Evolutionary conservation across 148 eudicot genomes (phyloP).

Genomic region (Pouteria glomerata): DNA sequence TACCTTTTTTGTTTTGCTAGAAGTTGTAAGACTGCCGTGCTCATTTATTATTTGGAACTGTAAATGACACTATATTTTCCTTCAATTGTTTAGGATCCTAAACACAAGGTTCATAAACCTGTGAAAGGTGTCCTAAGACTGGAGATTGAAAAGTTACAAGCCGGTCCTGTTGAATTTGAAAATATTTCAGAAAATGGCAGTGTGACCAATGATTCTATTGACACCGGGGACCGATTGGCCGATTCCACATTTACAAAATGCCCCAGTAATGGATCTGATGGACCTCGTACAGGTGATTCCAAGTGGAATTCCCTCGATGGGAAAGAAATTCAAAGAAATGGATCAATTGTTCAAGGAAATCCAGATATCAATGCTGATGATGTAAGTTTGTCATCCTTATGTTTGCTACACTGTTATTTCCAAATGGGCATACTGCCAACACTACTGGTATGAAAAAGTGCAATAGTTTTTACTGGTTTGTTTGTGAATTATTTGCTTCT

Average conservation of each 20-base stretch:
- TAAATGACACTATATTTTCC: neutral
- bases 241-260: slow-evolving; percentile 44
- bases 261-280: slow-evolving; percentile 48
- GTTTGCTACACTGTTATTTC: slow-evolving; percentile 2
- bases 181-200: slow-evolving; percentile 70
- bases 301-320: slow-evolving; percentile 36
- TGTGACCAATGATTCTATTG: slow-evolving; percentile 46
- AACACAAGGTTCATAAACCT: slow-evolving; percentile 94
- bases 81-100: slow-evolving; percentile 66
- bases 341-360: slow-evolving; percentile 44
- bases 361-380: slow-evolving; percentile 43
- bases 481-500: neutral
- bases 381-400: slow-evolving; percentile 44
- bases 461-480: neutral
- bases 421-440: neutral
- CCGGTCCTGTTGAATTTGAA: slow-evolving; percentile 65
- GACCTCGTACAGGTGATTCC: slow-evolving; percentile 32
- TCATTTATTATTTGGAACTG: neutral
- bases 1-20: neutral
- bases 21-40: neutral
- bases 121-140: slow-evolving; percentile 85
- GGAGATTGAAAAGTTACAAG: slow-evolving; percentile 95
- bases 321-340: slow-evolving; percentile 56
- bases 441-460: neutral
- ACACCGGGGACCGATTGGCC: slow-evolving; percentile 39